phyloP scores from a whole-genome alignment of 495 filamentous ascomycete genomes.

The Geoglossum glabrum region DNA sequence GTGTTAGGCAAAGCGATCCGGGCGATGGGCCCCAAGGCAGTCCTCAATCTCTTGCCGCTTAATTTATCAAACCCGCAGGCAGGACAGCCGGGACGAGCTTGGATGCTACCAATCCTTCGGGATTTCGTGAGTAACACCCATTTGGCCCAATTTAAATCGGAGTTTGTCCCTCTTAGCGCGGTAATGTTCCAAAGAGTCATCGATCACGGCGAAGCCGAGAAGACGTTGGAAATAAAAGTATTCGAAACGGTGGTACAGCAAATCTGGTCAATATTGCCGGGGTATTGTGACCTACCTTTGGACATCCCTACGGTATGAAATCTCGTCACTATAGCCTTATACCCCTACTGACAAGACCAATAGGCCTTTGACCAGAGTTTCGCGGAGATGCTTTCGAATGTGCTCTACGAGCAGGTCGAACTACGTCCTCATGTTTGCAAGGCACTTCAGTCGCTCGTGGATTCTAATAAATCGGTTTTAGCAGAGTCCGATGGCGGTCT shows the following conservation, averaged over 20 bases:
- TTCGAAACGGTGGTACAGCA: constrained; percentile 92
- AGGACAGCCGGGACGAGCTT: constrained; percentile 69
- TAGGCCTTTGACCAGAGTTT: constrained; percentile 57
- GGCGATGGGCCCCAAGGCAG: constrained; percentile 69
- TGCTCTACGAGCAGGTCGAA: constrained; percentile 82
- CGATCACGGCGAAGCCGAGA: constrained; percentile 55
- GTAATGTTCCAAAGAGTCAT: constrained; percentile 73
- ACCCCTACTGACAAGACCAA: not conserved
- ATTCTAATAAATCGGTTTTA: constrained; percentile 68
- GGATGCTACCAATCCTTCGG: constrained; percentile 79
- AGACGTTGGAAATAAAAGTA: constrained; percentile 88
- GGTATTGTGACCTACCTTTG: constrained; percentile 79
- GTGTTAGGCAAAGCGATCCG: constrained; percentile 71
- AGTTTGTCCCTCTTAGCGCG: constrained; percentile 78
- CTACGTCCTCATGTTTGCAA: constrained; percentile 71
- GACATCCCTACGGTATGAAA: constrained; percentile 37
- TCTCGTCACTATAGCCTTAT: not conserved
- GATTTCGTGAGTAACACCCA: constrained; percentile 71
- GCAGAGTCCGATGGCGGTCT: constrained; percentile 42
- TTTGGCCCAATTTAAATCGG: constrained; percentile 61
- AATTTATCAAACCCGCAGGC: constrained; percentile 59
- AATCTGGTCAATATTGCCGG: constrained; percentile 85
- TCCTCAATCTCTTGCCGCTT: constrained; percentile 62
- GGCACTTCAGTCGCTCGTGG: constrained; percentile 65
- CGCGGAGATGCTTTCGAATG: constrained; percentile 73